Evolutionary conservation across 441 rosid genomes (phyloP).

Genomic region (Euphorbia corollata): DNA sequence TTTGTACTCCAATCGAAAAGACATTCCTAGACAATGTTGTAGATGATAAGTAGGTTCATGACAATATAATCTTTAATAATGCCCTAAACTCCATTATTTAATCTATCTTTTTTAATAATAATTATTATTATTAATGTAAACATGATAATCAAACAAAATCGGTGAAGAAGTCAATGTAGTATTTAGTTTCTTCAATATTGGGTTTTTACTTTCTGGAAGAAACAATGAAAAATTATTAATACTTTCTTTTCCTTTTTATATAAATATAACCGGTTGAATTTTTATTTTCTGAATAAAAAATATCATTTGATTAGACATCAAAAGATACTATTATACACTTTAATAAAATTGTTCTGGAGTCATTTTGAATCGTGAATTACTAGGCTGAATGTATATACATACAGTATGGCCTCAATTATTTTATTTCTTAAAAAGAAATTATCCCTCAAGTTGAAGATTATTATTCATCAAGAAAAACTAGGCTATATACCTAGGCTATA

Average conservation of each 20-base stretch:
- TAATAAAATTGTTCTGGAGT: no score
- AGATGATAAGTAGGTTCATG: constrained; percentile 12
- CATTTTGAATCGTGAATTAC: no score
- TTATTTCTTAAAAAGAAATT: neutral
- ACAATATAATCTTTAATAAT: neutral
- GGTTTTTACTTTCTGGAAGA: constrained; percentile 16
- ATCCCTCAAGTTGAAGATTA: constrained; percentile 22
- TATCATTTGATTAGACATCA: no score
- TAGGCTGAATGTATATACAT: neutral
- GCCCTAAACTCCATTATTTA: constrained; percentile 25
- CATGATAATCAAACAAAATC: constrained; percentile 25
- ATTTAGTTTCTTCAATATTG: constrained; percentile 22
- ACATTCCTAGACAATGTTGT: constrained; percentile 29
- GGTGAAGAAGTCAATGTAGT: constrained; percentile 38
- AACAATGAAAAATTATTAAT: constrained; percentile 1
- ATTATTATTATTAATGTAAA: no score
- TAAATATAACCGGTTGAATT: no score
- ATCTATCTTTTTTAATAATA: neutral
- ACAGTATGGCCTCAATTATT: constrained; percentile 6
- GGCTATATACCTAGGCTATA: no score
- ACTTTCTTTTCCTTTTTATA: neutral
- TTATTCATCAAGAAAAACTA: constrained; percentile 1
- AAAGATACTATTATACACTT: no score
- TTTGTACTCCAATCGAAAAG: constrained; percentile 27
- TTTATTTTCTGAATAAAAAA: no score